phyloP scores from a whole-genome alignment of 129 eudicot genomes.

The Saussurea involucrata region DNA sequence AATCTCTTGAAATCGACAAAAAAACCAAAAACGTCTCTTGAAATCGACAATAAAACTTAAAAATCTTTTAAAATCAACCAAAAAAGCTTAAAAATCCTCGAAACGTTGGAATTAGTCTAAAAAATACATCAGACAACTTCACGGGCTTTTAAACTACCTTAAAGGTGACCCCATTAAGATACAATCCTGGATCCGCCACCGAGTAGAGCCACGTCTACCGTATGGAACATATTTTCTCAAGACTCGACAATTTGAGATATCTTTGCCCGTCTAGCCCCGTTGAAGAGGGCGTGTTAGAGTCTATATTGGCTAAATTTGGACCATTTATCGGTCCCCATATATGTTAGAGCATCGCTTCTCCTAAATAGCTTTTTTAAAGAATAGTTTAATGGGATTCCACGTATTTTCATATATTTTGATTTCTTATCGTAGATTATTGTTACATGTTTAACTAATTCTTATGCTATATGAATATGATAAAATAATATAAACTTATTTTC shows the following conservation, averaged over 20 bases:
- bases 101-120: too few relatives aligned
- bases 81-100: too few relatives aligned
- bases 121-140: too few relatives aligned
- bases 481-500: background rate
- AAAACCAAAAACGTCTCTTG: too few relatives aligned
- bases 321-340: background rate
- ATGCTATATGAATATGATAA: background rate
- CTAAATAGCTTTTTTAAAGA: background rate
- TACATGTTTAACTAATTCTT: background rate
- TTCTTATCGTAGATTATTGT: background rate
- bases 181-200: too few relatives aligned
- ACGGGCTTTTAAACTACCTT: too few relatives aligned
- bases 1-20: too few relatives aligned
- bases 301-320: background rate
- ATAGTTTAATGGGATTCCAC: background rate
- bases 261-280: background rate
- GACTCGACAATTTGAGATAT: background rate
- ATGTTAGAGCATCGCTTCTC: background rate
- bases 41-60: too few relatives aligned
- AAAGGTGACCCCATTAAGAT: too few relatives aligned
- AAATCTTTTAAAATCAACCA: too few relatives aligned
- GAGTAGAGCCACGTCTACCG: too few relatives aligned
- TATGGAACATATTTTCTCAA: background rate
- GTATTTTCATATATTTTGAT: background rate
- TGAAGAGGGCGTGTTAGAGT: background rate